A percentile compares a stretch with the other conserved stretches of the same genome.
Conservation (phyloP, 2,329 filamentous ascomycete genomes). For the Phoma herbarum region DNA sequence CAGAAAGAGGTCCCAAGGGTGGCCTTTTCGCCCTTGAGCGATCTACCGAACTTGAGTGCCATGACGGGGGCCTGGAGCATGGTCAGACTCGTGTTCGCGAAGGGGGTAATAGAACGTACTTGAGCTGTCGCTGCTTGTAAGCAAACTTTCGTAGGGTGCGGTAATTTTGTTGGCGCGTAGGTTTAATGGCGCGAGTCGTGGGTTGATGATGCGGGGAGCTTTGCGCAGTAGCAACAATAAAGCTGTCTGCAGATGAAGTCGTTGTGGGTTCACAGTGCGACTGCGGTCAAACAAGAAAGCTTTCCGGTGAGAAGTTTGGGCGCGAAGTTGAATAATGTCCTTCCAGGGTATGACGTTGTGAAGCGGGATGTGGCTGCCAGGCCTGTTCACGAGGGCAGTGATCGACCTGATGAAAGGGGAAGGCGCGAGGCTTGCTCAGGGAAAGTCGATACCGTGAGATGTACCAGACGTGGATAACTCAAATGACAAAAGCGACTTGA, state of each 20-base stretch:
- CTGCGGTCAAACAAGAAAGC: conserved; percentile 13
- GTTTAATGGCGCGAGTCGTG: neutral
- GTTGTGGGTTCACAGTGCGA: conserved; percentile 16
- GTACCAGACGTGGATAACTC: conserved; percentile 4
- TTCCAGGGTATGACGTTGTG: conserved; percentile 33
- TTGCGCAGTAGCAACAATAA: conserved; percentile 20
- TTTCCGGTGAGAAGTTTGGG: conserved; percentile 3
- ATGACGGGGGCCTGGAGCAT: conserved; percentile 31
- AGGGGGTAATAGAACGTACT: neutral
- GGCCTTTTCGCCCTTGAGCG: conserved; percentile 44
- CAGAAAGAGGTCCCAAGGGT: conserved; percentile 33
- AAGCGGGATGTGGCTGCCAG: conserved; percentile 29
- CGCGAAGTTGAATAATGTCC: conserved; percentile 12
- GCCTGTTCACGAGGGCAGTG: conserved; percentile 30
- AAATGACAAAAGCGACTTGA: conserved; percentile 19
- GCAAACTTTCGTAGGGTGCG: conserved; percentile 5
- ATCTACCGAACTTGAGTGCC: conserved; percentile 43
- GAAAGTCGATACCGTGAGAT: neutral
- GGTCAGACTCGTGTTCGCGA: neutral
- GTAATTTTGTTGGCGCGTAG: neutral
- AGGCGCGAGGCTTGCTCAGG: conserved; percentile 15
- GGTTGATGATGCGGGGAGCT: conserved; percentile 4
- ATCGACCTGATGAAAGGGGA: conserved; percentile 40
- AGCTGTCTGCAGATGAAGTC: conserved; percentile 10
- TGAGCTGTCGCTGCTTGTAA: conserved; percentile 1